Percentiles rank a stretch among this genome's conserved stretches.
phyloP scores from a whole-genome alignment of 108 stramenopile species.

The Cyclotella baltica region DNA sequence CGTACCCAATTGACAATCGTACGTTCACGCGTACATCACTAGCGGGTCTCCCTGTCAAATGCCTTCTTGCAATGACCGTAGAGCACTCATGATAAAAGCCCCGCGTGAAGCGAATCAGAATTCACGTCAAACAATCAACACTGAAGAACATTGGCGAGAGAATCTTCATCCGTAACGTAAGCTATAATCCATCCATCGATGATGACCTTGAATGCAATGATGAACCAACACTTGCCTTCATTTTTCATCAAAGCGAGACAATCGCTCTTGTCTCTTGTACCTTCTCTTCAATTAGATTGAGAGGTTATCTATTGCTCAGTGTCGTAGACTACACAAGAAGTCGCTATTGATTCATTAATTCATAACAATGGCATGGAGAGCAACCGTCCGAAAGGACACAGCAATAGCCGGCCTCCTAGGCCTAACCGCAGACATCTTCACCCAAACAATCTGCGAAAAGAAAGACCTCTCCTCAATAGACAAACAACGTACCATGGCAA shows the following conservation, averaged over 20 bases:
- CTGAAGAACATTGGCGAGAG: too few species aligned
- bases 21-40: too few species aligned
- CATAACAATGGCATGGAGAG: neutral
- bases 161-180: too few species aligned
- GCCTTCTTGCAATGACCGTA: too few species aligned
- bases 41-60: too few species aligned
- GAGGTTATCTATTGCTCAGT: too few species aligned
- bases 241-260: neutral
- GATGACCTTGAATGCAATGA: too few species aligned
- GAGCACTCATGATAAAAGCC: too few species aligned
- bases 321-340: neutral
- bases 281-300: too few species aligned
- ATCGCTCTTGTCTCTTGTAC: too few species aligned
- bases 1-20: neutral
- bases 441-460: conserved; percentile 2
- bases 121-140: neutral
- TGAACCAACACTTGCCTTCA: too few species aligned
- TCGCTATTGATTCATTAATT: neutral
- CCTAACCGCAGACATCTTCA: neutral
- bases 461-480: neutral
- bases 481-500: neutral
- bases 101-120: neutral
- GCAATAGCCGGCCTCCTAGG: neutral
- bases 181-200: too few species aligned
- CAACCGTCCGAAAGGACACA: neutral